Evolutionary conservation across 2,329 filamentous ascomycete species (phyloP), one percentile per base, ranked within the genome.

Genomic region (Neurospora crassa): DNA sequence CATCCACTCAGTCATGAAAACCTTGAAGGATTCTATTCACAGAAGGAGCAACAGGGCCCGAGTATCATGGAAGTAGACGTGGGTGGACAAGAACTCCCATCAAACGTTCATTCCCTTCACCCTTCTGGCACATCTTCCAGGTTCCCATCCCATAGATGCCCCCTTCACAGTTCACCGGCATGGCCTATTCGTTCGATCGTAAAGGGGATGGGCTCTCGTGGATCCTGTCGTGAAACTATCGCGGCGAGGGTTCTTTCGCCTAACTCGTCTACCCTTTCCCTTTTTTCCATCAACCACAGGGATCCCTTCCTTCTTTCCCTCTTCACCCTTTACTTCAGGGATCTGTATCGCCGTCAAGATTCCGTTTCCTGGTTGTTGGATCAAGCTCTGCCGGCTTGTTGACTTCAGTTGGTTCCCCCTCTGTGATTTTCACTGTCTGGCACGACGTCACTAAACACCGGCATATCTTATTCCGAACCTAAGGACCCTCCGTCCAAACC

Each of bases 161-260:
- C 43, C 18, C 20, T 41, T 40, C 40, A 40, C 40, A 29, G 14
- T 63, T 53, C 67, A 29, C 40, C 43, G 34, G 34, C 5, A 34
- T 67, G 42, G 41, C 40, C 68, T 47, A 74, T 75, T 75, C 72
- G 70, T 68, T 70, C 71, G 72, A 74, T 75, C 71, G 67, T 16
- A 63, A 37, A 63, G 59, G 63, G 67, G 40, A 71, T 63, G 67
- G 53, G n/a, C 40, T 70, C 29, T 63, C 63, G 59, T 67, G 63
- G 67, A 67, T 68, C 70, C 72, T 67, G 68, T 70, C 37, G 71
- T 73, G 67, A 68, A 40, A 70, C 72, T 68, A 67, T n/a, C 53
- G 14, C 53, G 16, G 53, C 53, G 24, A 63, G 53, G 53, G 37
- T 63, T 8, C 2, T 63, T 4, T 63, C 14, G 14, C 34, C 29